Conservation (phyloP, 2,329 filamentous ascomycete genomes). For the Fusarium marasasianum region DNA sequence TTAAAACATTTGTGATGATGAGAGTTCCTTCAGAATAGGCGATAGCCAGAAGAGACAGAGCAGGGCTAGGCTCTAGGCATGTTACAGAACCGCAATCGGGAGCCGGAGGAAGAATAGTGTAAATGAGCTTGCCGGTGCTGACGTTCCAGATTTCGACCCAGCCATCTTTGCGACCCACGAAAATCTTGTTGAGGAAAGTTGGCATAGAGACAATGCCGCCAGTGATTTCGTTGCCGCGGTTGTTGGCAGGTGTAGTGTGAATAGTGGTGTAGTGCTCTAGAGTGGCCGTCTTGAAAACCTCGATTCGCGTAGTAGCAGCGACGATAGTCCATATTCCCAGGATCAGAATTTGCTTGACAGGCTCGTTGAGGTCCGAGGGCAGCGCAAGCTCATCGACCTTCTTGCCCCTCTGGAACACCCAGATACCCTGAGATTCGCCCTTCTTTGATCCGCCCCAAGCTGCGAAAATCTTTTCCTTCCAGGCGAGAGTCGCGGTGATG, state of each 20-base stretch:
- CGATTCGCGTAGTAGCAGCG: conserved; percentile 77
- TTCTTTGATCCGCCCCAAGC: conserved; percentile 78
- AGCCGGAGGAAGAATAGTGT: conserved; percentile 83
- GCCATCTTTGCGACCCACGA: conserved; percentile 87
- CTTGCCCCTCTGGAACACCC: conserved; percentile 92
- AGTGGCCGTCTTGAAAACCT: conserved; percentile 87
- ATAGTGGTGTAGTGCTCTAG: conserved; percentile 93
- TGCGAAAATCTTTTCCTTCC: conserved; percentile 88
- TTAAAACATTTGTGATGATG: conserved; percentile 82
- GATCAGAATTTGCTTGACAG: conserved; percentile 79
- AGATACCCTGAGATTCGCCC: conserved; percentile 73
- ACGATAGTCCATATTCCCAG: conserved; percentile 94
- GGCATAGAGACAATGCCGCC: conserved; percentile 88
- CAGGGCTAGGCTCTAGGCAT: conserved; percentile 84
- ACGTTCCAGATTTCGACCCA: conserved; percentile 98
- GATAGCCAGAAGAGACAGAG: conserved; percentile 85
- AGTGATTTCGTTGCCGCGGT: conserved; percentile 74
- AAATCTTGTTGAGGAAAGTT: conserved; percentile 95
- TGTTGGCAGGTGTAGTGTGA: conserved; percentile 63
- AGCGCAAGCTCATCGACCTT: conserved; percentile 79
- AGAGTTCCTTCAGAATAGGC: conserved; percentile 84
- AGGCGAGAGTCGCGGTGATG: conserved; percentile 88
- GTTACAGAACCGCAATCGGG: conserved; percentile 83
- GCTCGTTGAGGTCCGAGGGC: conserved; percentile 72
- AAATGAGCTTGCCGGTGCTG: conserved; percentile 88